Evolutionary conservation across 2,329 filamentous ascomycete genomes (phyloP).

Genomic region (Colletotrichum cuscutae): DNA sequence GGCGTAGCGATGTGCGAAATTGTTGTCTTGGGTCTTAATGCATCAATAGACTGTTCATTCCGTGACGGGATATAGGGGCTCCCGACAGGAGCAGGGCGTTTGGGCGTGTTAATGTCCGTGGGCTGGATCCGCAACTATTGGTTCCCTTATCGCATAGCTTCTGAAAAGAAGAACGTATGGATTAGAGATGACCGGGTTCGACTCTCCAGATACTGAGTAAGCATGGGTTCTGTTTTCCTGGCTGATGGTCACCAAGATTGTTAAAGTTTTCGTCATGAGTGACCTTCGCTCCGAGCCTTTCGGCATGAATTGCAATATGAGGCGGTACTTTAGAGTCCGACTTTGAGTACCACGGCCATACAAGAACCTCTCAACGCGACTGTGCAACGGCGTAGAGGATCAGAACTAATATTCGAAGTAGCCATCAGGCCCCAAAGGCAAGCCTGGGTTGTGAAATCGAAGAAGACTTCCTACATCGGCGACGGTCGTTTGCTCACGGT

Average conservation of each 20-base stretch:
- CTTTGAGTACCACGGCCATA: too few relatives aligned
- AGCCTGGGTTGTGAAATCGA: too few relatives aligned
- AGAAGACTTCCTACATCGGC: too few relatives aligned
- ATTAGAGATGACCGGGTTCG: slow-evolving; percentile 16
- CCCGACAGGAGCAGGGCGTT: slow-evolving; percentile 32
- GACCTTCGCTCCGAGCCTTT: not conserved
- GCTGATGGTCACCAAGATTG: not conserved
- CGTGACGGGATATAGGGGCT: slow-evolving; percentile 5
- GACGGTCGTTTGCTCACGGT: too few relatives aligned
- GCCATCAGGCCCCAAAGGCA: too few relatives aligned
- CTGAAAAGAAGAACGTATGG: slow-evolving; percentile 1
- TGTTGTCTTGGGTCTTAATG: slow-evolving; percentile 9
- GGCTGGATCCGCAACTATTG: slow-evolving; percentile 29
- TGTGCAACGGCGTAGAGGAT: too few relatives aligned
- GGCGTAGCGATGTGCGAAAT: not conserved
- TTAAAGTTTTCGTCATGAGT: not conserved
- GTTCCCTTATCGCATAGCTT: slow-evolving; percentile 18
- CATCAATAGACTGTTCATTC: slow-evolving; percentile 34
- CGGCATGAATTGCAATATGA: too few relatives aligned
- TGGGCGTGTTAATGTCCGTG: slow-evolving; percentile 34
- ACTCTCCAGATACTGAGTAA: slow-evolving; percentile 5
- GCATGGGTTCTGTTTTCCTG: slow-evolving; percentile 8
- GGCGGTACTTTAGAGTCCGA: too few relatives aligned
- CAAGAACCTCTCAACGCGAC: too few relatives aligned
- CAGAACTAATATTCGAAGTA: too few relatives aligned